phyloP scores from a whole-genome alignment of 2,329 filamentous ascomycete genomes.

The Simplicillium aogashimaense region DNA sequence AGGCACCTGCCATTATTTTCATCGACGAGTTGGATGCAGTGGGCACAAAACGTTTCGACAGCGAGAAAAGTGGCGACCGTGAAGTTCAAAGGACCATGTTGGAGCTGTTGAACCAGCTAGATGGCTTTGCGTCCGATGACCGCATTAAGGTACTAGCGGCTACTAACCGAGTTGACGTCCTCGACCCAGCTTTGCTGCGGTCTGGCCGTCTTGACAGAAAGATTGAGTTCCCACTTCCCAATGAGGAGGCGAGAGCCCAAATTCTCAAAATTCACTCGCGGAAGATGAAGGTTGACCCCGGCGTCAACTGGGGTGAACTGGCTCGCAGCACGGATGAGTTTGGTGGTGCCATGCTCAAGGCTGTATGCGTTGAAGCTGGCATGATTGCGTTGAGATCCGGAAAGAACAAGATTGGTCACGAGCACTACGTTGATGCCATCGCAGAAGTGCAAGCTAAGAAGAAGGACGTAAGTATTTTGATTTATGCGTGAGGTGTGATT shows the following conservation, averaged over 20 bases:
- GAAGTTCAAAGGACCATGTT: slow-evolving; percentile 99
- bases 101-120: slow-evolving; percentile 95
- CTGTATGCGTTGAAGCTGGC: slow-evolving; percentile 95
- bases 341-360: slow-evolving; percentile 94
- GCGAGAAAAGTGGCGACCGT: slow-evolving; percentile 92
- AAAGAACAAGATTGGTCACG: slow-evolving; percentile 93
- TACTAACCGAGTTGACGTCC: slow-evolving; percentile 88
- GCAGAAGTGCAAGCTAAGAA: slow-evolving; percentile 92
- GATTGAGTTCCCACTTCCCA: slow-evolving; percentile 96
- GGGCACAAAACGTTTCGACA: slow-evolving; percentile 98
- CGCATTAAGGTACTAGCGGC: slow-evolving; percentile 93
- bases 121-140: slow-evolving; percentile 94
- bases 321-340: slow-evolving; percentile 97
- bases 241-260: slow-evolving; percentile 94
- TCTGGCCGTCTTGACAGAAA: slow-evolving; percentile 91
- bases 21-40: slow-evolving; percentile 97
- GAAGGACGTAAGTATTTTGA: slow-evolving; percentile 60
- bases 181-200: slow-evolving; percentile 83
- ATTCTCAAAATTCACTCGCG: slow-evolving; percentile 95
- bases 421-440: slow-evolving; percentile 98
- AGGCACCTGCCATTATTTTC: slow-evolving; percentile 98
- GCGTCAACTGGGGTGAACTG: slow-evolving; percentile 91
- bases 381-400: slow-evolving; percentile 96
- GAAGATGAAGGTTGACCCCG: slow-evolving; percentile 94
- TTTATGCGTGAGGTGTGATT: not conserved